Conservation (phyloP, 2,329 filamentous ascomycete genomes). For the Fusarium tupiense region DNA sequence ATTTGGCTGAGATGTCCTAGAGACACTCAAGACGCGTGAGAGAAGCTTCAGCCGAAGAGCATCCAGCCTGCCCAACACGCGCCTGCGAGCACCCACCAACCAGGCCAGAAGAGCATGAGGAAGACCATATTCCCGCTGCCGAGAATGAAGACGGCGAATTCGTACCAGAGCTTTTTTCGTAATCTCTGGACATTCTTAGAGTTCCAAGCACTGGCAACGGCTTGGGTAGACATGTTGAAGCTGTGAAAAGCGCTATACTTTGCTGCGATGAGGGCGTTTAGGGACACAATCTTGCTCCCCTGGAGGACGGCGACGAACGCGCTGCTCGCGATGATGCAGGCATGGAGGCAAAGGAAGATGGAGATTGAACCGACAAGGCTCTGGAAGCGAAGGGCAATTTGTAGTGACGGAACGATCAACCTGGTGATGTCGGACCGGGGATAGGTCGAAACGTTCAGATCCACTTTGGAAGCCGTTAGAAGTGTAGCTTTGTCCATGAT, state of each 20-base stretch:
- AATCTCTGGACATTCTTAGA: conserved; percentile 49
- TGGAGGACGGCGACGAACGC: conserved; percentile 39
- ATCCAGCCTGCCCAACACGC: conserved; percentile 48
- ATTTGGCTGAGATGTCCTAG: conserved; percentile 13
- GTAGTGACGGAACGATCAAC: conserved; percentile 48
- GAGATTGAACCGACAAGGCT: conserved; percentile 46
- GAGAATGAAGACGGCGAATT: conserved; percentile 62
- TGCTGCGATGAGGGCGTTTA: conserved; percentile 43
- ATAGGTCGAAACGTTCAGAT: conserved; percentile 44
- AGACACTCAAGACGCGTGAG: conserved; percentile 3
- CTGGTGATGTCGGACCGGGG: conserved; percentile 47
- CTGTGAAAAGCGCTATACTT: conserved; percentile 45
- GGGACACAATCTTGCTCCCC: conserved; percentile 40
- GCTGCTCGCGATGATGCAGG: conserved; percentile 45
- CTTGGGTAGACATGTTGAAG: conserved; percentile 44
- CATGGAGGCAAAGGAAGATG: conserved; percentile 46
- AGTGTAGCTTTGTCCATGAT: conserved; percentile 51
- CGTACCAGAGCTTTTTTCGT: conserved; percentile 60
- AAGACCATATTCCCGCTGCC: conserved; percentile 60
- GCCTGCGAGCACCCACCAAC: conserved; percentile 60
- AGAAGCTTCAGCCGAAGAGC: conserved; percentile 47
- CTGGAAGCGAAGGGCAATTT: conserved; percentile 49
- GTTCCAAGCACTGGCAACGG: conserved; percentile 50
- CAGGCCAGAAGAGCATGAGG: conserved; percentile 66
- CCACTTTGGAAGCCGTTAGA: conserved; percentile 51